Percentiles rank a stretch among this genome's conserved stretches.
These are phyloP conservation scores for Saccharomycopsis synnaedendra DNA, from an alignment of 805 yeast genomes.

Conservation along the genomic window DNA sequence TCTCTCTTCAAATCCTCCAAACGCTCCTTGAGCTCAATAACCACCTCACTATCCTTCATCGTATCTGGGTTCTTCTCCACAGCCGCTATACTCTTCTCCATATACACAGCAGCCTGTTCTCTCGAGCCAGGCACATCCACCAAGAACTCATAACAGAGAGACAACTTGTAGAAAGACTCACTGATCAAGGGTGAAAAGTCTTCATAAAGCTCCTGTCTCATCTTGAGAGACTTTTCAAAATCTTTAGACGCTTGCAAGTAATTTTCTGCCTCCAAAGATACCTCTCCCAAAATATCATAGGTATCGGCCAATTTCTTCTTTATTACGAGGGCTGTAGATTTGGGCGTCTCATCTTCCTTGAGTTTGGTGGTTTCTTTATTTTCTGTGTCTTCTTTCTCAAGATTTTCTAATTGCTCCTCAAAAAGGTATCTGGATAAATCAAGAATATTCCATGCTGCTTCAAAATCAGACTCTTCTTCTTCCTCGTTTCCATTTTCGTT, in stretches of 20 bases:
- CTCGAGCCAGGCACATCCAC: conserved; percentile 39
- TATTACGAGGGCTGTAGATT: conserved; percentile 21
- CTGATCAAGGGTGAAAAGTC: conserved; percentile 45
- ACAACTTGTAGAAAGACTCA: conserved; percentile 72
- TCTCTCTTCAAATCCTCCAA: conserved; percentile 42
- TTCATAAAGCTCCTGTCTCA: conserved; percentile 38
- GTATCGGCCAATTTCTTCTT: conserved; percentile 56
- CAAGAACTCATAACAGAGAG: conserved; percentile 66
- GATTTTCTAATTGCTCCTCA: conserved; percentile 30
- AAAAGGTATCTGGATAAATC: conserved; percentile 67
- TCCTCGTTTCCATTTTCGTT: conserved; percentile 21
- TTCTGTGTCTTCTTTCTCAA: conserved; percentile 12
- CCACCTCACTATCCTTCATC: conserved; percentile 21
- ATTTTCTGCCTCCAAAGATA: conserved; percentile 81
- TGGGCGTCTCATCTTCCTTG: conserved; percentile 18
- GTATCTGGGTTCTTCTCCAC: conserved; percentile 28
- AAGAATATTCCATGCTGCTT: conserved; percentile 78
- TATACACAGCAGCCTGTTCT: conserved; percentile 40
- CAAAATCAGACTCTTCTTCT: conserved; percentile 33
- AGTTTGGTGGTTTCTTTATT: conserved; percentile 18
- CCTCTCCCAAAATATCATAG: conserved; percentile 77
- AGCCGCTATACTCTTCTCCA: conserved; percentile 40
- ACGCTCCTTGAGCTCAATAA: conserved; percentile 39
- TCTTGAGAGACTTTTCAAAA: conserved; percentile 42
- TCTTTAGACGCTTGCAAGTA: conserved; percentile 70